Evolutionary conservation across 768 basidiomycete species (phyloP), one percentile per base, ranked within the genome.

Genomic region (Arthromyces matolae): DNA sequence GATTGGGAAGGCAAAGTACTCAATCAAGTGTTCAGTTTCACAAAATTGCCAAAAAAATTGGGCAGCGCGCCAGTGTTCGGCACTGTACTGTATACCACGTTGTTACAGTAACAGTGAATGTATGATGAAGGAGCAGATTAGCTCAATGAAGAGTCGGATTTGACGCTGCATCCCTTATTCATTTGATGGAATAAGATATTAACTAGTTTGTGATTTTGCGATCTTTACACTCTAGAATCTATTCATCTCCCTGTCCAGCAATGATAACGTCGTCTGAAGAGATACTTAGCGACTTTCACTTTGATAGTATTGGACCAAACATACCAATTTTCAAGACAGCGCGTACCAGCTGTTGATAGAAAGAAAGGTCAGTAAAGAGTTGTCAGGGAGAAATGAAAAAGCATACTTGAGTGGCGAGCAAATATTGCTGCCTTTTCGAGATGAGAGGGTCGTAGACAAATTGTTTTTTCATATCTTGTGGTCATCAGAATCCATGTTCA

Each of bases 361-460:
- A 50, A 31, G 22, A 32, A 9, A 16, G 24, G 2, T 27, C 38
- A 25, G 14, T 23, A 18, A 19, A 45, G 32, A n/a, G 42, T 16
- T 18, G 10, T n/a, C 16, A 16, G 5, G 18, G 6, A 32, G 14
- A 16, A 32, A 4, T 38, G n/a, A 31, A 7, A 29, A 43, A 34
- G 61, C 77, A 39, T 50, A 89, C 84, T 79, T 94, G 93, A 18
- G 94, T 97, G n/a, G 96, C 96, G 33, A 99, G 75, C 49, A 99
- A 71, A 70, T 93, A 96, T 62, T 98, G 95, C 63, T 97, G 94
- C 61, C 95, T 75, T 71, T 98, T 99, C 33, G 93, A 93, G 67
- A 98, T 96, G 54, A 97, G 71, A 23, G 96, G 95, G 61, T 99
- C 96, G 58, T 94, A 93, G 34, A 98, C 94, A 59, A 93, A 91